Conservation (phyloP, 768 basidiomycete species). For the Agrocybe praecox region DNA sequence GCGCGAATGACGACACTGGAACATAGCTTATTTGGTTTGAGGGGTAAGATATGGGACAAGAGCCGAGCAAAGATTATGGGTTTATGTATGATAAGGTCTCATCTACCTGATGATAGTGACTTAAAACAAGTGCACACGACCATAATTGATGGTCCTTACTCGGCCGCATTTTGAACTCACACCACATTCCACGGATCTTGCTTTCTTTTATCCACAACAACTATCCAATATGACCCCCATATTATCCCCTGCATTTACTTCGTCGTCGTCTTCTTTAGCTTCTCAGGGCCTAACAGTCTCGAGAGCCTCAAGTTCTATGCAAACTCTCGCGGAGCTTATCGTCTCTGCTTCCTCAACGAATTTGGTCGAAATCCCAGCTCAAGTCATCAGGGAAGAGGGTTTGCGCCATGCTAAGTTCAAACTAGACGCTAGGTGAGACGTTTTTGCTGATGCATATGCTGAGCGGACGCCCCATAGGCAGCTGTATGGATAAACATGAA, state of each 20-base stretch:
- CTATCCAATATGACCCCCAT: slow-evolving; percentile 18
- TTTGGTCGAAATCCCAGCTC: slow-evolving; percentile 35
- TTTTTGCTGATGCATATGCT: slow-evolving; percentile 28
- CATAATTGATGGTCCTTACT: neutral
- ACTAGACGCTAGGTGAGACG: slow-evolving; percentile 72
- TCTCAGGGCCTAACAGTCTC: slow-evolving; percentile 7
- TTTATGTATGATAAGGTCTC: neutral
- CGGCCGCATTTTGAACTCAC: neutral
- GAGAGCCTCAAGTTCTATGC: slow-evolving; percentile 35
- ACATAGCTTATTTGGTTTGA: slow-evolving; percentile 3
- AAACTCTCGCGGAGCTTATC: slow-evolving; percentile 31
- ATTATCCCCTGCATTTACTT: slow-evolving; percentile 17
- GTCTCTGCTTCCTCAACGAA: slow-evolving; percentile 32
- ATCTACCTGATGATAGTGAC: neutral
- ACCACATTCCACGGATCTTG: slow-evolving; percentile 9
- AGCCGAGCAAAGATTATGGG: neutral
- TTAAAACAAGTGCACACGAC: neutral
- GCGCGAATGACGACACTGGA: neutral
- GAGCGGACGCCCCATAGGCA: slow-evolving; percentile 31
- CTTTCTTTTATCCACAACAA: slow-evolving; percentile 6
- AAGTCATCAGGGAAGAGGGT: slow-evolving; percentile 57
- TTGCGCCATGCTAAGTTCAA: slow-evolving; percentile 56
- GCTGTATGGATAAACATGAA: slow-evolving; percentile 30
- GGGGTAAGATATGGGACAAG: neutral
- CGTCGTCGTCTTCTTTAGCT: slow-evolving; percentile 17